A percentile compares a stretch with the other conserved stretches of the same genome.
phyloP scores from a whole-genome alignment of 176 grass and related monocot genomes.

The Panicum miliaceum region DNA sequence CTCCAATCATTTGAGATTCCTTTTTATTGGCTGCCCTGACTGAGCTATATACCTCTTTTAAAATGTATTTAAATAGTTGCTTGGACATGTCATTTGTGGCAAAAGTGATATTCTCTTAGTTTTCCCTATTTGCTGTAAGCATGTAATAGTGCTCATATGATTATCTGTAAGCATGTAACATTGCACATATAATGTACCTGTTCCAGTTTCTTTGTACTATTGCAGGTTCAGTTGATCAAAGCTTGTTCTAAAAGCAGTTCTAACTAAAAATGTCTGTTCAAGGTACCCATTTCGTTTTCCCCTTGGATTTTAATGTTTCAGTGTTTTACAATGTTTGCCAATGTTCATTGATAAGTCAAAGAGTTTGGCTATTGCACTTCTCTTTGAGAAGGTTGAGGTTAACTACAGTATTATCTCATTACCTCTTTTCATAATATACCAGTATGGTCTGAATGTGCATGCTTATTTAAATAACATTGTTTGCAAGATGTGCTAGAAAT shows the following conservation, averaged over 20 bases:
- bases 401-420: background rate
- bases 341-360: background rate
- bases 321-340: background rate
- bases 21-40: conserved; percentile 11
- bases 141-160: background rate
- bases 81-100: conserved; percentile 7
- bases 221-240: conserved; percentile 42
- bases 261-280: background rate
- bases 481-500: conserved; percentile 10
- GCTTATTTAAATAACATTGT: background rate
- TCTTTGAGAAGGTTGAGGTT: conserved; percentile 1
- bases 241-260: background rate
- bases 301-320: background rate
- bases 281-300: conserved; percentile 14
- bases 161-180: conserved; percentile 11
- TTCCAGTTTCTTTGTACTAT: conserved; percentile 30
- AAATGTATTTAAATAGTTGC: conserved; percentile 15
- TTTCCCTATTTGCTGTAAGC: background rate
- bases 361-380: background rate
- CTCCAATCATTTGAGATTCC: conserved; percentile 26
- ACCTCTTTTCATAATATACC: background rate
- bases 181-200: conserved; percentile 1
- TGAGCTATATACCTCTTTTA: background rate
- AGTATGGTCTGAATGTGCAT: background rate
- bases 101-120: background rate